Evolutionary conservation across 805 yeast species (phyloP), one percentile per base, ranked within the genome.

Genomic region (Novakomyces olei): DNA sequence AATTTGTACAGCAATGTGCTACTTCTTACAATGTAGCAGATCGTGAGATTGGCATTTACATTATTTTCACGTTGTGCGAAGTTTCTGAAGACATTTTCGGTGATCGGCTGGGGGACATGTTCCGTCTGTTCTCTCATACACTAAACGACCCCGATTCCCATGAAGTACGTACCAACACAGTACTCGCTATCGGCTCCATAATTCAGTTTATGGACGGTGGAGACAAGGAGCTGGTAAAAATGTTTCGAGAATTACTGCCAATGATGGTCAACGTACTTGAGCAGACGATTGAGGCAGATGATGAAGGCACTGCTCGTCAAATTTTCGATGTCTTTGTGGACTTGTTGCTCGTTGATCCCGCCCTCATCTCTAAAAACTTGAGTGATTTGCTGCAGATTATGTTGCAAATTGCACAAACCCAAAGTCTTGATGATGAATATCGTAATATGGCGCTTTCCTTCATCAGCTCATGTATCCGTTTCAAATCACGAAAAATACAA

Each of bases 241-340:
- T 63, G 40, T 83, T 77, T 60, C 63, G 67, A 44, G 55, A 63
- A 29, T 55, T 77, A 35, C 63, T 88, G 36, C 92, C 95, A 32
- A 56, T 67, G 19, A 74, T 85, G 70, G 75, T 88, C 35, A 65
- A 67, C 33, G 91, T 81, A 22, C 63, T 88, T 50, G 72, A 71
- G 50, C 75, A 70, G 46, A 73, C 75, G 26, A 66, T 85, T 34
- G 57, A 62, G 34, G 63, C 66, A 23, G 75, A 68, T 44, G 95
- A 88, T 48, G 56, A 69, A 22, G 80, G 69, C 40, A 61, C 67
- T 40, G 74, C 83, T 33, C 69, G 65, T 53, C 67, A 68, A 42
- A 65, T 83, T 26, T 88, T 83, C 60, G 80, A 75, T 50, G 75
- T 79, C 31, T 72, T 88, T 58, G 79, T 75, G 57, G 74, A 75